Base-by-base conservation (phyloP, 2,329 filamentous ascomycete genomes). In the Aschersonia sp. region DNA sequence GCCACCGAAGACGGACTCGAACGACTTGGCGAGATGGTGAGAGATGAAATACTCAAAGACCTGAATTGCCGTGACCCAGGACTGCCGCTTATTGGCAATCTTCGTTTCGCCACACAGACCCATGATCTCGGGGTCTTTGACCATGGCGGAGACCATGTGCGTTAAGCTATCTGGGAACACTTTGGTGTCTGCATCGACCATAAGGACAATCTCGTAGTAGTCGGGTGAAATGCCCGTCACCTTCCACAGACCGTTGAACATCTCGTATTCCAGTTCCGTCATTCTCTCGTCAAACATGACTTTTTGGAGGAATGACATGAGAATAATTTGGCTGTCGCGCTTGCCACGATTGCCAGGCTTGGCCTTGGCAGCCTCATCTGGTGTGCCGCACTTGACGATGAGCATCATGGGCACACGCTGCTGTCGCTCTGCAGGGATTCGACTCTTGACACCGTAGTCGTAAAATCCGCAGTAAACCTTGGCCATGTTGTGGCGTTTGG, bases 281-380 rank as follows among this genome's bases (percentile, higher is more conserved):
- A 98, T 98, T 52, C 92, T 85, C 69, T 98, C 94, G 63, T 98
- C 92, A 59, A 98, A 98, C 92, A 98, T 98, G 61, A 98, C 92
- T 71, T 98, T 98, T 63, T 98, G 92, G 56, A 98, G 71, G 75
- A 98, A 98, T 4, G 89, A 96, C 92, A 98, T 98, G 55, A 98
- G 76, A 57, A 98, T 92, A 60, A 98, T 96, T 66, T 98, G 92
- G 71, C 88, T 95, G 74, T 98, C 92, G 63, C 92, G 87, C 75
- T 98, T 98, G 67, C 92, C 94, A 68, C 92, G 81, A 68, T 98
- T 98, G 58, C 92, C 92, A 9, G 94, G 88, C 68, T 98, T 98
- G 49, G 84, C 75, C 57, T 84, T 84, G 41, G 67, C 73, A 32
- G 80, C 76, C 68, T 98, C 92, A 48, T 88, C 87, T 1, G 88